phyloP scores from a whole-genome alignment of 176 grass and related monocot genomes.

The Ampelocalamus luodianensis region DNA sequence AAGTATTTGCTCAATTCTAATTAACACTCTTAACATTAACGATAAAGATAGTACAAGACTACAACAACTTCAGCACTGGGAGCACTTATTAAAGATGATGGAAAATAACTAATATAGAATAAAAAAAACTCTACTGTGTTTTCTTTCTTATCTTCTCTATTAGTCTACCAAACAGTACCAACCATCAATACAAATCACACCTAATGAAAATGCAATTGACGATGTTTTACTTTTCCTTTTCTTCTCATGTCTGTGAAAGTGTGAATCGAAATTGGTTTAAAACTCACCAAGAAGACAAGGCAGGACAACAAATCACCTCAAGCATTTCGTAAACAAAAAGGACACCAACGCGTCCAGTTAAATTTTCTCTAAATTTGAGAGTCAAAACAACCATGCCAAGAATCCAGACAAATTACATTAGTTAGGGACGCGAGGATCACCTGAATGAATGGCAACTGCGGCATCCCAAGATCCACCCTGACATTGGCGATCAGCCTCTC shows the following conservation, averaged over 20 bases:
- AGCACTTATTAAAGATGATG: background rate
- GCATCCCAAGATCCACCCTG: constrained; percentile 66
- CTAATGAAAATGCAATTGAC: background rate
- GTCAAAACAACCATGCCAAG: background rate
- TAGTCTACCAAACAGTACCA: background rate
- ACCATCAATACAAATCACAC: background rate
- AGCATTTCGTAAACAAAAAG: background rate
- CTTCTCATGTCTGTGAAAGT: background rate
- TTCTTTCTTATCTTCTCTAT: background rate
- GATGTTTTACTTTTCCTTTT: background rate
- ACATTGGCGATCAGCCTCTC: constrained; percentile 67
- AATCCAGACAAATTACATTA: background rate
- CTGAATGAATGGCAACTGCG: constrained; percentile 85
- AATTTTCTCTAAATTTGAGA: background rate
- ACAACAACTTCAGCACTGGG: background rate
- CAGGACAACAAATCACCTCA: background rate
- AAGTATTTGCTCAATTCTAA: background rate
- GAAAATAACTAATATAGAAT: background rate
- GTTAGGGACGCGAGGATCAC: constrained; percentile 22
- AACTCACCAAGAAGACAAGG: background rate
- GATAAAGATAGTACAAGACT: background rate
- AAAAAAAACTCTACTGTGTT: too few relatives aligned
- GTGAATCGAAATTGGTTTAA: background rate
- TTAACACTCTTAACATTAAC: background rate
- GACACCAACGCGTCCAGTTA: background rate